These are phyloP conservation scores for Pseudoneurospora amorphoporcata DNA, from an alignment of 495 filamentous ascomycete genomes.

Conservation along the genomic window DNA sequence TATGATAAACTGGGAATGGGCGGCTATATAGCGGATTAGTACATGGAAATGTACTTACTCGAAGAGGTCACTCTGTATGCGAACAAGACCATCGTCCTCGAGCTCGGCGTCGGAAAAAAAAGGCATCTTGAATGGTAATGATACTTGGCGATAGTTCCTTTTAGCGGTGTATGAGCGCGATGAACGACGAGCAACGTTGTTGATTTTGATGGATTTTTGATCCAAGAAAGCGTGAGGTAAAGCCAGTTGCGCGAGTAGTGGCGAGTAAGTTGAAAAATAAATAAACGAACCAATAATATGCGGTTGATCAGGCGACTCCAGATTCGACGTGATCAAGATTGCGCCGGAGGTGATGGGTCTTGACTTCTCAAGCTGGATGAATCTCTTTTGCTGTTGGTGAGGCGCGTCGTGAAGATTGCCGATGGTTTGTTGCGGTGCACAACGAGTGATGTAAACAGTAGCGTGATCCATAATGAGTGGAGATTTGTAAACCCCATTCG, in stretches of 20 bases:
- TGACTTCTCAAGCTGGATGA: neutral
- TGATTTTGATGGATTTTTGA: neutral
- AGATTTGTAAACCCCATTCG: neutral
- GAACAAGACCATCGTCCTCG: slow-evolving; percentile 7
- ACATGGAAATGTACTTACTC: slow-evolving; percentile 9
- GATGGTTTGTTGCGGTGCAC: neutral
- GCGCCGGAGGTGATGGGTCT: neutral
- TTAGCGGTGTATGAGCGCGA: neutral
- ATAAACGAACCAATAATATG: neutral
- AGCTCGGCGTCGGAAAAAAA: neutral
- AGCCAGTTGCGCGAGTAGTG: neutral
- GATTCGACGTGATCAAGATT: neutral
- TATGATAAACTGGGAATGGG: neutral
- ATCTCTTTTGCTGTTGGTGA: neutral
- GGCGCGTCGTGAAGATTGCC: neutral
- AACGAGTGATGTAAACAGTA: neutral
- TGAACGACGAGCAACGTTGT: neutral
- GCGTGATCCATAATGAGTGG: neutral
- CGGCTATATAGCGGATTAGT: neutral
- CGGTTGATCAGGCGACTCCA: neutral
- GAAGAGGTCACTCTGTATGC: slow-evolving; percentile 16
- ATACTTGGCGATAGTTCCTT: neutral
- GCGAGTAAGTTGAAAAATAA: neutral
- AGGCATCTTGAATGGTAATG: slow-evolving; percentile 4
- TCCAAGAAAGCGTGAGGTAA: neutral